Conservation (phyloP, 2,329 filamentous ascomycete genomes). For the Pseudogymnoascus sp. region DNA sequence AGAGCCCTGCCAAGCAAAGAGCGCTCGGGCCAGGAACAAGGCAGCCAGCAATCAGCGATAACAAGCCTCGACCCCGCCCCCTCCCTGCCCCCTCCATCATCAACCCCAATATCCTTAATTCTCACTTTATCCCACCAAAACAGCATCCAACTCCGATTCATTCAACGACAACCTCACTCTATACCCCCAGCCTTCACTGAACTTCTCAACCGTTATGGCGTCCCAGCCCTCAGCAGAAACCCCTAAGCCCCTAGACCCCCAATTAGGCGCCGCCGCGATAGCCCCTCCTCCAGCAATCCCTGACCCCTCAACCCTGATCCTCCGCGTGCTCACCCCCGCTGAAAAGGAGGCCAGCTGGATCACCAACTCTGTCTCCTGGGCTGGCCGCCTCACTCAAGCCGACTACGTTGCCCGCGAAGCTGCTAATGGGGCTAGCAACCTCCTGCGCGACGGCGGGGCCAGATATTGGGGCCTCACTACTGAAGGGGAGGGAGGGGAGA, state of each 20-base stretch:
- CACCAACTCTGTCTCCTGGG: background rate
- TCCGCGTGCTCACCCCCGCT: background rate
- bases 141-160: background rate
- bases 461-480: background rate
- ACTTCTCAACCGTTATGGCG: background rate
- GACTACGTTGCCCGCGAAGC: background rate
- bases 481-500: background rate
- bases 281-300: background rate
- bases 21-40: background rate
- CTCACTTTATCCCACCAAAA: background rate
- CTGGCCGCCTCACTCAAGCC: background rate
- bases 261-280: background rate
- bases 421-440: background rate
- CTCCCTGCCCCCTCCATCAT: background rate
- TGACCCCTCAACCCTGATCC: background rate
- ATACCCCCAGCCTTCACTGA: background rate
- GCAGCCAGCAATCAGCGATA: background rate
- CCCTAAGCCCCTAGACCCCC: background rate
- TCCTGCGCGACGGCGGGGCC: background rate
- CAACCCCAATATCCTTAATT: background rate
- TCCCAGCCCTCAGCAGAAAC: background rate
- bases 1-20: background rate
- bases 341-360: background rate
- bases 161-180: background rate
- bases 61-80: conserved; percentile 2